Evolutionary conservation across 495 filamentous ascomycete genomes (phyloP).

Genomic region (Penicillium lagena): DNA sequence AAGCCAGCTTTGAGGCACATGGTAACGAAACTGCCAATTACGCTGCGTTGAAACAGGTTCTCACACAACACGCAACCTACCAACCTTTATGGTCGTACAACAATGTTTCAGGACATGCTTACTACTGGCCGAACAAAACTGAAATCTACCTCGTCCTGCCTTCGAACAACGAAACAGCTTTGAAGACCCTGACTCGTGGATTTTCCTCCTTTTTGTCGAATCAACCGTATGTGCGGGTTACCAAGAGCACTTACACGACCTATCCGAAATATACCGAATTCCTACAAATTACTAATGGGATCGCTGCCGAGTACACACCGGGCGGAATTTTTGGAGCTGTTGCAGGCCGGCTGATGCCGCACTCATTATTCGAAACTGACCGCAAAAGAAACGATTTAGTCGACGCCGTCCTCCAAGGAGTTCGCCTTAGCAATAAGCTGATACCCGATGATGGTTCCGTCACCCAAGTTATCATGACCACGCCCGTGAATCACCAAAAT

Average conservation of each 20-base stretch:
- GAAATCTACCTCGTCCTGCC: constrained; percentile 9
- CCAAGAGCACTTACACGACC: constrained; percentile 2
- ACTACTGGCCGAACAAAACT: constrained; percentile 9
- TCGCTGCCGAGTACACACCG: constrained; percentile 6
- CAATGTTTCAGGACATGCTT: constrained; percentile 6
- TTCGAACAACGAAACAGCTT: constrained; percentile 6
- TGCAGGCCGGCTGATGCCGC: constrained; percentile 14
- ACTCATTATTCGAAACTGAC: constrained; percentile 12
- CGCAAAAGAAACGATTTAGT: constrained; percentile 9
- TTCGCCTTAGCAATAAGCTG: constrained; percentile 1
- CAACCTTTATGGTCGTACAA: constrained; percentile 11
- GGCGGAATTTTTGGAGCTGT: constrained; percentile 14
- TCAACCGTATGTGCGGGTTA: constrained; percentile 4
- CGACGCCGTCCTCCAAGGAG: constrained; percentile 5
- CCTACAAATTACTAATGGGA: constrained; percentile 4
- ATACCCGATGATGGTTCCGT: not conserved
- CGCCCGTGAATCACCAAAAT: constrained; percentile 9
- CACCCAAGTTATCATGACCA: constrained; percentile 9
- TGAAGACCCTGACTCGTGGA: constrained; percentile 5
- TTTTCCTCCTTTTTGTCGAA: constrained; percentile 3
- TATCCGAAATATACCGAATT: constrained; percentile 9
- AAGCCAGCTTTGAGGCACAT: constrained; percentile 9
- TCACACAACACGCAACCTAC: constrained; percentile 7
- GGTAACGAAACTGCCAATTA: constrained; percentile 2
- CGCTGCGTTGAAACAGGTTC: constrained; percentile 2